Evolutionary conservation across 1,284 basidiomycete genomes (phyloP), one percentile per base, ranked within the genome.

Genomic region (Agroathelia rolfsii): DNA sequence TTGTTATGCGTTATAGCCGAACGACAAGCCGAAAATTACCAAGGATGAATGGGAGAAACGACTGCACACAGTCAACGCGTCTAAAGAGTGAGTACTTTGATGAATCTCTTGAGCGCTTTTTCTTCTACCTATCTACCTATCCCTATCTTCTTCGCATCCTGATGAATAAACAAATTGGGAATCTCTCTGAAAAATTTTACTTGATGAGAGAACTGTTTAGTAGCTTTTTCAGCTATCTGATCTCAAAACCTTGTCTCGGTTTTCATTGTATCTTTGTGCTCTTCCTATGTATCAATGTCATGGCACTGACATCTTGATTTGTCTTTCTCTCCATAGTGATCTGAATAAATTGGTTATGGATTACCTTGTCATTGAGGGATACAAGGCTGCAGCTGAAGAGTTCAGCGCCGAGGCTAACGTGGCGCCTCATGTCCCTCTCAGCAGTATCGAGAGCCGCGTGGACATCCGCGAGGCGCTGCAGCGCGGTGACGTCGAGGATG

Each of bases 301-400:
- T 56, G 52, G 58, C 55, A 48, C 40, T 61, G 21, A 30, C 30
- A 50, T 36, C 58, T 53, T 32, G 55, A 42, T 13, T 28, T 45
- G 28, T 25, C 21, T 20, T 41, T 31, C 28, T 42, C 43, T 32
- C 14, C 48, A 69, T 43, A 85, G 94, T 58, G 93, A 98, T 55
- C 63, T 98, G 40, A 95, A 98, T 56, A 74, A 82, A 4, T 72
- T 98, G n/a, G 77, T 98, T 29, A 93, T 96, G 79, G 90, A 99
- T 56, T 98, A 96, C 56, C 80, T 98, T 38, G 85, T 97, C 41
- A 90, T 95, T 36, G 93, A 97, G 53, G 94, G 94, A 2, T 96
- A 94, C 68, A 92, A 93, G 52, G 80, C 87, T 14, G 92, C 95
- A 1, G 94, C 95, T 1, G 84, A 94, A 50, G 82, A 90, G 53